Evolutionary conservation across 2,329 filamentous ascomycete species (phyloP).

Genomic region (Akanthomyces muscarius): DNA sequence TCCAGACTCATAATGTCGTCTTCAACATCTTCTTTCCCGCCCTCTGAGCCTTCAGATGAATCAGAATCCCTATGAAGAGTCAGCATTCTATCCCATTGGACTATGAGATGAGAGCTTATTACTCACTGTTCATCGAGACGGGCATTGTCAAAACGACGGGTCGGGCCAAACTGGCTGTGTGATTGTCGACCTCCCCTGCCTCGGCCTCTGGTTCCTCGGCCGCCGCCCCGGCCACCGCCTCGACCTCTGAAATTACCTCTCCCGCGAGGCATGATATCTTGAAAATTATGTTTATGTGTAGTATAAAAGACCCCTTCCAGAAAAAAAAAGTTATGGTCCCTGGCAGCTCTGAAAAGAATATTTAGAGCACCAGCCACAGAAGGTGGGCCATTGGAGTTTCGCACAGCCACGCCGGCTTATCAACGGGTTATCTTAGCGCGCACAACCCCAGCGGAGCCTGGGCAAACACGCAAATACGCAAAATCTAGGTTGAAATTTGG

Average conservation of each 20-base stretch:
- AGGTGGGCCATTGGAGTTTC: slow-evolving; percentile 22
- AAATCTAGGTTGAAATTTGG: slow-evolving; percentile 38
- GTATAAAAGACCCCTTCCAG: slow-evolving; percentile 17
- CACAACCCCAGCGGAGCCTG: slow-evolving; percentile 46
- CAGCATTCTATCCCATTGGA: background rate
- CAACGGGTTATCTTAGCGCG: slow-evolving; percentile 49
- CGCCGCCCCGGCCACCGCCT: slow-evolving; percentile 27
- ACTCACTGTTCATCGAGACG: slow-evolving; percentile 35
- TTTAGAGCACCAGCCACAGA: slow-evolving; percentile 30
- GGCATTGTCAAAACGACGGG: slow-evolving; percentile 34
- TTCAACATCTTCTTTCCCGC: slow-evolving; percentile 29
- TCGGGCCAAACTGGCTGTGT: slow-evolving; percentile 29
- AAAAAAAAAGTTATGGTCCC: slow-evolving; percentile 29
- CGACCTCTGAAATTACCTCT: slow-evolving; percentile 32
- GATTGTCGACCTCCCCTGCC: slow-evolving; percentile 30
- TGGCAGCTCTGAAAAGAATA: slow-evolving; percentile 18
- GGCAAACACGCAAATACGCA: slow-evolving; percentile 39
- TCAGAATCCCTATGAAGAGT: slow-evolving; percentile 17
- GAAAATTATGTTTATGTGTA: slow-evolving; percentile 18
- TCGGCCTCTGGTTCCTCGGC: slow-evolving; percentile 28
- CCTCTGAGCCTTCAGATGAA: slow-evolving; percentile 25
- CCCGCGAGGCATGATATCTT: slow-evolving; percentile 34
- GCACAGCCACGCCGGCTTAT: slow-evolving; percentile 34
- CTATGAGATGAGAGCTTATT: slow-evolving; percentile 1
- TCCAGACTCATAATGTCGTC: slow-evolving; percentile 36